phyloP scores from a whole-genome alignment of 305 asterid species.

The Fraxinus paxiana region DNA sequence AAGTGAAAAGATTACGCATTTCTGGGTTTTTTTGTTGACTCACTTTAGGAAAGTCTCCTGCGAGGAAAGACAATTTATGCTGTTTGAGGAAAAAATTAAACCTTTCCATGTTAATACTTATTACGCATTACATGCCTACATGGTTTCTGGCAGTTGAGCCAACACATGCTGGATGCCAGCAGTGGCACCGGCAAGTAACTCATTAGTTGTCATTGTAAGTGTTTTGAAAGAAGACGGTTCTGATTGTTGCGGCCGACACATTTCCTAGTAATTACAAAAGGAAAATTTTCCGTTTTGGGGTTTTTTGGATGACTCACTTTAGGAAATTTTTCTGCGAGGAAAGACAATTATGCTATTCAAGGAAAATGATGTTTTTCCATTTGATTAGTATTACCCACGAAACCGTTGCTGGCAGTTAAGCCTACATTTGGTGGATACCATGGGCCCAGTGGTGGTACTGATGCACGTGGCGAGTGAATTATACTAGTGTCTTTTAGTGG shows the following conservation, averaged over 20 bases:
- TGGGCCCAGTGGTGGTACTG: not conserved
- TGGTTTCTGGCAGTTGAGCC: not conserved
- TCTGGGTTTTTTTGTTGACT: not conserved
- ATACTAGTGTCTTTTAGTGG: not conserved
- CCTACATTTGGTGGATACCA: not conserved
- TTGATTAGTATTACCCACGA: not conserved
- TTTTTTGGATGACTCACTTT: not conserved
- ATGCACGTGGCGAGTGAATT: not conserved
- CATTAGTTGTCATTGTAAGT: not conserved
- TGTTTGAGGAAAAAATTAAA: not conserved
- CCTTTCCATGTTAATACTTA: not conserved
- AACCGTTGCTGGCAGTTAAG: not conserved
- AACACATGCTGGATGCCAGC: not conserved
- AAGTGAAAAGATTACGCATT: not conserved
- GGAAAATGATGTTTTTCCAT: slow-evolving; percentile 1
- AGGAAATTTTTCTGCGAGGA: not conserved
- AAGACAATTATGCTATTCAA: not conserved
- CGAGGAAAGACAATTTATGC: not conserved
- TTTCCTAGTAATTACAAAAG: not conserved
- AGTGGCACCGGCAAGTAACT: not conserved
- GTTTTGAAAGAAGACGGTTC: not conserved
- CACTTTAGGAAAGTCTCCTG: not conserved
- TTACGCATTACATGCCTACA: not conserved
- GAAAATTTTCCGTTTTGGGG: not conserved
- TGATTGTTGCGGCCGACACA: not conserved